phyloP scores from a whole-genome alignment of 257 asterid genomes.

The Solanum lignicaule region DNA sequence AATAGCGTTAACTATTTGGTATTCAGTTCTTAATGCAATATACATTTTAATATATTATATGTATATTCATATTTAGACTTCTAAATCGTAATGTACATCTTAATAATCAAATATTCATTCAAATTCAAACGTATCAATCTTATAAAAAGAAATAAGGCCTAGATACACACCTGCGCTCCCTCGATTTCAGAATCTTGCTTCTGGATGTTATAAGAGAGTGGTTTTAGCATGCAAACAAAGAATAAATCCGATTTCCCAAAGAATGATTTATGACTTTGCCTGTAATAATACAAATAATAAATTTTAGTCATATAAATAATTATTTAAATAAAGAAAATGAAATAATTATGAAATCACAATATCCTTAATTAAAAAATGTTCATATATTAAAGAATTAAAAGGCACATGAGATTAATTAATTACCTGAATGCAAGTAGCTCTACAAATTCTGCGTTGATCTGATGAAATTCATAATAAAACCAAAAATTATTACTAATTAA shows the following conservation, averaged over 20 bases:
- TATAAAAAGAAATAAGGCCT: too few relatives aligned
- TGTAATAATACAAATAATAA: not conserved
- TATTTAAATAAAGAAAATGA: not conserved
- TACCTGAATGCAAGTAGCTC: conserved; percentile 89
- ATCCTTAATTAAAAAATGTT: not conserved
- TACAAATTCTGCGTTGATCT: conserved; percentile 61
- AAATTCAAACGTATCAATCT: too few relatives aligned
- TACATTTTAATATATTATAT: too few relatives aligned
- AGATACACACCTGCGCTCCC: conserved; percentile 63
- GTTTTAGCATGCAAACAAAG: conserved; percentile 81
- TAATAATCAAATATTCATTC: not conserved
- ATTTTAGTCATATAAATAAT: not conserved
- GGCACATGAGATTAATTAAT: not conserved
- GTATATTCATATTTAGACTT: too few relatives aligned
- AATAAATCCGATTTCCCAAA: conserved; percentile 80
- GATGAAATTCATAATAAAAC: conserved; percentile 9
- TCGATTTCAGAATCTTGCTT: conserved; percentile 79
- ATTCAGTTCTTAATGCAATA: too few relatives aligned
- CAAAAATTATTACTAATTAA: not conserved
- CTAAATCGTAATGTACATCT: too few relatives aligned
- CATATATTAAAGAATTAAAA: not conserved
- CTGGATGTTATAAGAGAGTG: conserved; percentile 53
- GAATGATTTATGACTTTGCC: conserved; percentile 61
- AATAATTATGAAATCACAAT: not conserved
- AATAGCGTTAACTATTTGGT: too few relatives aligned